phyloP scores from a whole-genome alignment of 192 early-diverging fungal species.

The Linnemannia schmuckeri region DNA sequence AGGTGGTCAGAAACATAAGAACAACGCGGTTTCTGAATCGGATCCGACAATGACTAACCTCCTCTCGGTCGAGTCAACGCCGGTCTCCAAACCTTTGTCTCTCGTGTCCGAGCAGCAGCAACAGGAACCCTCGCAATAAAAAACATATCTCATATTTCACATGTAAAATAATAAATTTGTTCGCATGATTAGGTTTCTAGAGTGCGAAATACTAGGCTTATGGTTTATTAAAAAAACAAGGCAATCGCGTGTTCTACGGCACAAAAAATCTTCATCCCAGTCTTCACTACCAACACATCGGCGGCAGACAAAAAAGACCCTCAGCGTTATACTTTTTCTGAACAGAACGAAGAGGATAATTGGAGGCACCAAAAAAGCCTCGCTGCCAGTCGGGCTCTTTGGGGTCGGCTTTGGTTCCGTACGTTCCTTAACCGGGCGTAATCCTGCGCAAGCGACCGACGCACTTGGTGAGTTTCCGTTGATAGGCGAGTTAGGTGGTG shows the following conservation, averaged over 20 bases:
- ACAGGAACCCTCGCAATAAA: neutral
- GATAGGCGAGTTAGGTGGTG: neutral
- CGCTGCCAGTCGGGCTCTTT: constrained; percentile 59
- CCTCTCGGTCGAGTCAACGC: neutral
- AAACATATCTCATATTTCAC: no score
- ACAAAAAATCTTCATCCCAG: constrained; percentile 31
- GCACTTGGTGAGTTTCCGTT: constrained; percentile 5
- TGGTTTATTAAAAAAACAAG: no score
- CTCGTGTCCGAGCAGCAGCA: neutral
- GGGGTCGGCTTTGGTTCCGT: constrained; percentile 64
- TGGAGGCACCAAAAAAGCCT: constrained; percentile 58
- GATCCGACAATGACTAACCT: neutral
- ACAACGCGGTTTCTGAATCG: neutral
- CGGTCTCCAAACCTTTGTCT: neutral
- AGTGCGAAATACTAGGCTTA: no score
- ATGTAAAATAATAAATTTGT: no score
- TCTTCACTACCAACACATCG: constrained; percentile 49
- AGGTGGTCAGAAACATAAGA: neutral
- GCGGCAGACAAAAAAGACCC: constrained; percentile 50
- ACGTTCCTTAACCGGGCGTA: constrained; percentile 59
- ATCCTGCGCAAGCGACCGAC: constrained; percentile 26
- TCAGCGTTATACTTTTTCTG: constrained; percentile 61
- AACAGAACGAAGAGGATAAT: constrained; percentile 60
- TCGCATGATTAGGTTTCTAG: no score
- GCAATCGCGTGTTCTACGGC: neutral